Evolutionary conservation across 148 eudicot genomes (phyloP), one percentile per base, ranked within the genome.

Genomic region (Rheum nobile): DNA sequence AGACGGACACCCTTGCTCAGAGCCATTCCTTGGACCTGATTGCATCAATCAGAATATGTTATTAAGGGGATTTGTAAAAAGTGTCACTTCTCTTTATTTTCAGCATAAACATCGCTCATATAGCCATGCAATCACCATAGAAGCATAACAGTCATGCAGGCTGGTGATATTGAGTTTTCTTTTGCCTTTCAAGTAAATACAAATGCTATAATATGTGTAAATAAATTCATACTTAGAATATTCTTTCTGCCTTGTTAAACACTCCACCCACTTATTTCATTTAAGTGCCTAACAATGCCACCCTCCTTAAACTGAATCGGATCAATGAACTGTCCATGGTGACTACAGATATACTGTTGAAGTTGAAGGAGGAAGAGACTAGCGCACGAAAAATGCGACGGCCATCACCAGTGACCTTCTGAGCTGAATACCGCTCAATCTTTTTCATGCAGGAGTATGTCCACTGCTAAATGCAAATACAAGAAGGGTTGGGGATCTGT

Each of bases 21-120:
- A 82, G 98, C 92, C 98, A 94, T 94, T 78, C 98, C 98, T 84
- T 89, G 91, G 34, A 88, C 98, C 98, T 93, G 84, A 75, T 74
- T 65, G 59, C 67, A 82, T 19, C 65, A 43, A 42, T 17, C 38
- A 75, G 21, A 75, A 54, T n/a, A 34, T 38, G 43, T 32, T 16
- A 26, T 34, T 67, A 34, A 16, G 5, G 22, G 31, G 68, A 16
- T 11, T 28, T 24, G 22, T 38, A 39, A 16, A 43, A 44, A 34
- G 28, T 8, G 19, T 21, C 9, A 39, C 29, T 32, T 17, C 19
- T 34, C 43, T 17, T 67, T 3, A 57, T 2, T 19, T 22, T n/a
- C n/a, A 9, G 65, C 16, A 24, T 10, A 55, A 24, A 24, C 8
- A 22, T 13, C 9, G 32, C 63, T 9, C 4, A 2, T 55, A 24